Evolutionary conservation across 495 filamentous ascomycete genomes (phyloP).

Genomic region (Evernia prunastri): DNA sequence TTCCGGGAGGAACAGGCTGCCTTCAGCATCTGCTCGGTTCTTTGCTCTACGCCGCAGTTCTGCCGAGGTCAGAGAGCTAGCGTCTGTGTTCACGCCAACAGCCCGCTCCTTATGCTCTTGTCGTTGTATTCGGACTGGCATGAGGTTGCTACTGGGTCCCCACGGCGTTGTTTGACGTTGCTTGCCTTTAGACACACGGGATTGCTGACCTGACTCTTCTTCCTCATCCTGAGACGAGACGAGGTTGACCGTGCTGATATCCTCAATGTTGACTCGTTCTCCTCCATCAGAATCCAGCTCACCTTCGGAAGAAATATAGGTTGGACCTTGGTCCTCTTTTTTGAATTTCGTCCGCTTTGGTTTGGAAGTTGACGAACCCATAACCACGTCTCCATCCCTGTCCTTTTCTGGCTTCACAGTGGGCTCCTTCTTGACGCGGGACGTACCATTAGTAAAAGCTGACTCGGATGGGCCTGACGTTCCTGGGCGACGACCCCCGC

Average conservation of each 20-base stretch:
- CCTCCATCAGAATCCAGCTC: slow-evolving; percentile 24
- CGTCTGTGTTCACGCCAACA: slow-evolving; percentile 47
- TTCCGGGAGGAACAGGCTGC: slow-evolving; percentile 20
- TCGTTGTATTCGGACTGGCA: slow-evolving; percentile 45
- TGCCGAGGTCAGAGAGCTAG: slow-evolving; percentile 41
- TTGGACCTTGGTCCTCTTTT: slow-evolving; percentile 15
- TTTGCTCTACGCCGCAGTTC: slow-evolving; percentile 37
- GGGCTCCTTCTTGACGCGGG: slow-evolving; percentile 22
- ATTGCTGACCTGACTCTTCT: slow-evolving; percentile 1
- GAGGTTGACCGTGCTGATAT: slow-evolving; percentile 48
- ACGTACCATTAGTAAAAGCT: not conserved
- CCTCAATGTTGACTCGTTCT: slow-evolving; percentile 35
- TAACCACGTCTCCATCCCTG: slow-evolving; percentile 23
- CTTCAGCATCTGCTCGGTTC: slow-evolving; percentile 22
- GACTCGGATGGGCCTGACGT: not conserved
- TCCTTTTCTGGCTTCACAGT: slow-evolving; percentile 21
- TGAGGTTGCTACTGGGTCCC: slow-evolving; percentile 30
- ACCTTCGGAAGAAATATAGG: slow-evolving; percentile 39
- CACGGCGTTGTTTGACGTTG: slow-evolving; percentile 23
- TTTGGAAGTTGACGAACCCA: slow-evolving; percentile 15
- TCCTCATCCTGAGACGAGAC: slow-evolving; percentile 37
- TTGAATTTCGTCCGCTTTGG: slow-evolving; percentile 22
- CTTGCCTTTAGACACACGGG: slow-evolving; percentile 38
- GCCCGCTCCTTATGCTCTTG: slow-evolving; percentile 47
- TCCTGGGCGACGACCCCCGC: slow-evolving; percentile 22